Conservation (phyloP, 2,329 filamentous ascomycete genomes). For the Amphichorda felina region DNA sequence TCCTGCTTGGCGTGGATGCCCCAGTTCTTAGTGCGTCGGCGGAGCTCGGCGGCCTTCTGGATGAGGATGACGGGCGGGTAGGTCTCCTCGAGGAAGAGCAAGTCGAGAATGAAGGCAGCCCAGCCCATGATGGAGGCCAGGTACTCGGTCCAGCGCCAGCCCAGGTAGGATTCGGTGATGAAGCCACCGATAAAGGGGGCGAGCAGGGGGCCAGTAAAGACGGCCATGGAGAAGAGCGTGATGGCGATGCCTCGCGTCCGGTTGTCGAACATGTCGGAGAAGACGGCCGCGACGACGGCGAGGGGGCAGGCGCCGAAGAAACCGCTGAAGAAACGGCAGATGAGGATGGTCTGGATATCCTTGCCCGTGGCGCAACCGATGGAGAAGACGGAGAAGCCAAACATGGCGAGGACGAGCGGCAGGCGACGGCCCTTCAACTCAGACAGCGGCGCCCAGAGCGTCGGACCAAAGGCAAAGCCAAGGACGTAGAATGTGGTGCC, state of each 20-base stretch:
- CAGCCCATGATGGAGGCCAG: slow-evolving; percentile 38
- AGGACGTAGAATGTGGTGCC: slow-evolving; percentile 61
- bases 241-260: slow-evolving; percentile 40
- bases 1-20: slow-evolving; percentile 62
- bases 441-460: slow-evolving; percentile 61
- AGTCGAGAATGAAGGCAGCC: slow-evolving; percentile 42
- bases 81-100: slow-evolving; percentile 55
- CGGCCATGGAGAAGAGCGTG: slow-evolving; percentile 30
- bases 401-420: slow-evolving; percentile 48
- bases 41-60: slow-evolving; percentile 46
- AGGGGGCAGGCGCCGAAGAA: slow-evolving; percentile 61
- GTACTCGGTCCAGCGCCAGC: slow-evolving; percentile 44
- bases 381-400: slow-evolving; percentile 59
- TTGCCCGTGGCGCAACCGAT: slow-evolving; percentile 53
- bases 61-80: slow-evolving; percentile 58
- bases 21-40: slow-evolving; percentile 55
- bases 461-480: slow-evolving; percentile 60
- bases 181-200: slow-evolving; percentile 61
- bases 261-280: slow-evolving; percentile 62
- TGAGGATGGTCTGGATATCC: slow-evolving; percentile 56
- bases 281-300: slow-evolving; percentile 58
- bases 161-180: slow-evolving; percentile 48
- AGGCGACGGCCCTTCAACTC: slow-evolving; percentile 58
- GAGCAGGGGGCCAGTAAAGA: slow-evolving; percentile 56
- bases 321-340: slow-evolving; percentile 63